A percentile compares a stretch with the other conserved stretches of the same genome.
Conservation (phyloP, 495 filamentous ascomycete genomes). For the Sordaria brevicollis region DNA sequence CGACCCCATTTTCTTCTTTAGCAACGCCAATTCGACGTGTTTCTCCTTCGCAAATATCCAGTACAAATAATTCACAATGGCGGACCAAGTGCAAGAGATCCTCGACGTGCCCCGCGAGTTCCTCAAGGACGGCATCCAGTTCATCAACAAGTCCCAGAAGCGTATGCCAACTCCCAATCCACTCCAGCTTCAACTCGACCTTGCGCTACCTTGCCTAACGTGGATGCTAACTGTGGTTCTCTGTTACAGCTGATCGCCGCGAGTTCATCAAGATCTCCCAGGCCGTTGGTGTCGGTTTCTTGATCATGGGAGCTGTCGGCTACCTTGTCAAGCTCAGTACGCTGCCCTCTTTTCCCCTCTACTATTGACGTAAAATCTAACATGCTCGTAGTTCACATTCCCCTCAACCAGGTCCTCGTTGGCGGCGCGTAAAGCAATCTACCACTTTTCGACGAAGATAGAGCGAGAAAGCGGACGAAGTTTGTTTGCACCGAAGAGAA, state of each 20-base stretch:
- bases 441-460: background rate
- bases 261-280: constrained; percentile 95
- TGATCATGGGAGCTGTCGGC: constrained; percentile 49
- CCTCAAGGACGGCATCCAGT: constrained; percentile 67
- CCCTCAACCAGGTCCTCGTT: constrained; percentile 38
- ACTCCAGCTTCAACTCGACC: background rate
- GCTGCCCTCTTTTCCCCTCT: background rate
- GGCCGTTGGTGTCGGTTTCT: constrained; percentile 68
- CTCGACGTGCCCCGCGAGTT: constrained; percentile 78
- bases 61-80: constrained; percentile 36
- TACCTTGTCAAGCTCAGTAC: constrained; percentile 91
- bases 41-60: background rate
- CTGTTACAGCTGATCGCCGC: constrained; percentile 52
- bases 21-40: background rate
- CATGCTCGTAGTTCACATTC: constrained; percentile 20
- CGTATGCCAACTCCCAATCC: constrained; percentile 44
- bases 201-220: background rate
- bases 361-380: background rate
- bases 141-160: constrained; percentile 78
- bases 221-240: constrained; percentile 14
- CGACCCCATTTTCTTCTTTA: background rate
- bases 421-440: constrained; percentile 28
- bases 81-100: constrained; percentile 69
- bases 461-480: background rate
- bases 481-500: background rate